phyloP scores from a whole-genome alignment of 805 yeast genomes.

The Kregervanrija delftensis region DNA sequence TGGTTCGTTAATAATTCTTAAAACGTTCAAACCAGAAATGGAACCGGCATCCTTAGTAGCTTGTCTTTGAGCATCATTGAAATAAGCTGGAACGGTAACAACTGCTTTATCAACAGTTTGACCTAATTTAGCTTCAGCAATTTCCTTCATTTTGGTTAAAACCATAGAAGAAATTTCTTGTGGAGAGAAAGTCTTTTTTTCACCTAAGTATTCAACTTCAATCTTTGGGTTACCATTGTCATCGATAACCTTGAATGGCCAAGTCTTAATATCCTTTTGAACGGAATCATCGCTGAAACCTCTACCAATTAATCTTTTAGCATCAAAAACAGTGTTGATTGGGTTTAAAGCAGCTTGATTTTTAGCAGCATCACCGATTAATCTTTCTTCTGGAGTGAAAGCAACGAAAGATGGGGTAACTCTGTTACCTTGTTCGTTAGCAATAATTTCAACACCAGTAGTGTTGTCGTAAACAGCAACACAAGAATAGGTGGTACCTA shows the following conservation, averaged over 20 bases:
- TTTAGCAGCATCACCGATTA: conserved; percentile 80
- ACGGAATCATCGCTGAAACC: conserved; percentile 70
- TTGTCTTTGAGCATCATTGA: conserved; percentile 76
- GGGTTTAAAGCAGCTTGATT: conserved; percentile 80
- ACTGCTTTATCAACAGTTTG: conserved; percentile 68
- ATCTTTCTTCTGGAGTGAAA: conserved; percentile 70
- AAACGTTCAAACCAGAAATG: conserved; percentile 72
- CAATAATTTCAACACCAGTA: conserved; percentile 71
- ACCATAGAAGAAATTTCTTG: conserved; percentile 75
- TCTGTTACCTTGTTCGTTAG: conserved; percentile 83
- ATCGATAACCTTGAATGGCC: conserved; percentile 74
- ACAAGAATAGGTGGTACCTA: conserved; percentile 82
- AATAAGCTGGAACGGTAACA: conserved; percentile 74
- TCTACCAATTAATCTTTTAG: conserved; percentile 77
- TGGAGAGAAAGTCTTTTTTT: conserved; percentile 63
- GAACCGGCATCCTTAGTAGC: conserved; percentile 81
- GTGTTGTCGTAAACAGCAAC: conserved; percentile 62
- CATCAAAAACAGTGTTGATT: conserved; percentile 72
- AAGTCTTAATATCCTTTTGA: conserved; percentile 85
- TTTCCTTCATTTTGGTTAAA: conserved; percentile 75
- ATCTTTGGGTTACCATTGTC: conserved; percentile 61
- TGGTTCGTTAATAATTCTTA: conserved; percentile 74
- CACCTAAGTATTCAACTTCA: conserved; percentile 64
- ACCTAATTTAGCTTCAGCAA: conserved; percentile 73
- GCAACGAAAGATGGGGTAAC: conserved; percentile 79